Conservation (phyloP, 495 filamentous ascomycete genomes). For the Talaromyces ruber region DNA sequence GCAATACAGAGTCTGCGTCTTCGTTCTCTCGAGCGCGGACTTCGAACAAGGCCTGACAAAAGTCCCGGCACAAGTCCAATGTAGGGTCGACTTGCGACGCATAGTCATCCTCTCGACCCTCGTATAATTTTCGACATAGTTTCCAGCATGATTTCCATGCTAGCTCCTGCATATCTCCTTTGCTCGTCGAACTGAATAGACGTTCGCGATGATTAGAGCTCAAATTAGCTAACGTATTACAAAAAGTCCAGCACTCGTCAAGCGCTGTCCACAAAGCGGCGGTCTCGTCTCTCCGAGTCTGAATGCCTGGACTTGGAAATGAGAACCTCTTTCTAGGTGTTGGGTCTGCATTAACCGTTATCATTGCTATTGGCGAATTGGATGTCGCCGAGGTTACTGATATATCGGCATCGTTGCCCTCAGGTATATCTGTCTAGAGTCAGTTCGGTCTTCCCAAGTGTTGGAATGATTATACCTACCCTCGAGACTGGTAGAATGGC, state of each 20-base stretch:
- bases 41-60: constrained; percentile 86
- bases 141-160: constrained; percentile 92
- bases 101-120: constrained; percentile 63
- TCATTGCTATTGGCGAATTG: constrained; percentile 10
- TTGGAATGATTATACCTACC: constrained; percentile 31
- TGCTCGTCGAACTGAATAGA: constrained; percentile 58
- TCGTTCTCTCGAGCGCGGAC: constrained; percentile 68
- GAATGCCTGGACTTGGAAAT: constrained; percentile 27
- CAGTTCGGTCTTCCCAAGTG: constrained; percentile 6
- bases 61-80: constrained; percentile 80
- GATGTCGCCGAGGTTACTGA: constrained; percentile 20
- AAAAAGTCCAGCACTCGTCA: constrained; percentile 88
- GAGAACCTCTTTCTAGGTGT: constrained; percentile 28
- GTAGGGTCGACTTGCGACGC: constrained; percentile 67
- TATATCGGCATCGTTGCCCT: constrained; percentile 24
- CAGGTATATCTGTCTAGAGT: constrained; percentile 35
- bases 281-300: constrained; percentile 44
- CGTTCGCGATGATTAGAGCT: constrained; percentile 77
- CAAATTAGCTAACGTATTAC: constrained; percentile 79
- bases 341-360: constrained; percentile 30
- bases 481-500: constrained; percentile 58
- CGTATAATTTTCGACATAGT: constrained; percentile 80
- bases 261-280: constrained; percentile 66
- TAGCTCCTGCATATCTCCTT: constrained; percentile 66
- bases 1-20: constrained; percentile 69